Conservation (phyloP, 371 early-diverging fungal species). For the Catenaria anguillulae region DNA sequence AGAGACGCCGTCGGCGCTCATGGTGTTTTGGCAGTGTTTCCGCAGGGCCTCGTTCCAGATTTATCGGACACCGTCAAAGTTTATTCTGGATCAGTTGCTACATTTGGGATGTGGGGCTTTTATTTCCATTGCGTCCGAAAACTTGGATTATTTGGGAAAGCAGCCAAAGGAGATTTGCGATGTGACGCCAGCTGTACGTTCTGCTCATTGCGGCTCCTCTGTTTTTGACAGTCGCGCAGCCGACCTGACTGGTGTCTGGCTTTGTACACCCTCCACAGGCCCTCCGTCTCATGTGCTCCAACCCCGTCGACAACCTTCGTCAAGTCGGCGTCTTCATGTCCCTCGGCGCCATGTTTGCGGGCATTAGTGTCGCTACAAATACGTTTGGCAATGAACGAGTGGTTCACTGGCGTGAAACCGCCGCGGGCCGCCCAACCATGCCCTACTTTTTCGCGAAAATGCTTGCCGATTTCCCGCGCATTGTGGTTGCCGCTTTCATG, state of each 20-base stretch:
- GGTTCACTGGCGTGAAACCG: slow-evolving; percentile 36
- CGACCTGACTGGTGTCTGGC: no score
- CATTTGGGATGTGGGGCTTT: slow-evolving; percentile 25
- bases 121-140: slow-evolving; percentile 16
- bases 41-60: slow-evolving; percentile 23
- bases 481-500: slow-evolving; percentile 31
- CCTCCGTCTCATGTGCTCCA: slow-evolving; percentile 15
- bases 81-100: slow-evolving; percentile 33
- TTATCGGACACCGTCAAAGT: slow-evolving; percentile 24
- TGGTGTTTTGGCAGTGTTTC: slow-evolving; percentile 9
- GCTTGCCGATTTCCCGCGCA: slow-evolving; percentile 33
- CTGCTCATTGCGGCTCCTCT: no score
- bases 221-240: not conserved
- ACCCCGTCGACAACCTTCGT: slow-evolving; percentile 16
- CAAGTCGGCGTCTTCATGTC: slow-evolving; percentile 24
- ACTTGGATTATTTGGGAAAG: slow-evolving; percentile 14
- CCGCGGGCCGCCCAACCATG: slow-evolving; percentile 27
- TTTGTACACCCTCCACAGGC: no score
- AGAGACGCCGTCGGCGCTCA: not conserved
- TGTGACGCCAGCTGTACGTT: slow-evolving; percentile 25
- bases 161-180: slow-evolving; percentile 25
- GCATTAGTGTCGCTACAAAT: slow-evolving; percentile 22
- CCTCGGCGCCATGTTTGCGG: slow-evolving; percentile 24
- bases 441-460: slow-evolving; percentile 36
- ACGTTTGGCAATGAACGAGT: slow-evolving; percentile 35